These are phyloP conservation scores for Syncephalis fuscata DNA, from an alignment of 371 early-diverging fungal genomes.

Conservation along the genomic window DNA sequence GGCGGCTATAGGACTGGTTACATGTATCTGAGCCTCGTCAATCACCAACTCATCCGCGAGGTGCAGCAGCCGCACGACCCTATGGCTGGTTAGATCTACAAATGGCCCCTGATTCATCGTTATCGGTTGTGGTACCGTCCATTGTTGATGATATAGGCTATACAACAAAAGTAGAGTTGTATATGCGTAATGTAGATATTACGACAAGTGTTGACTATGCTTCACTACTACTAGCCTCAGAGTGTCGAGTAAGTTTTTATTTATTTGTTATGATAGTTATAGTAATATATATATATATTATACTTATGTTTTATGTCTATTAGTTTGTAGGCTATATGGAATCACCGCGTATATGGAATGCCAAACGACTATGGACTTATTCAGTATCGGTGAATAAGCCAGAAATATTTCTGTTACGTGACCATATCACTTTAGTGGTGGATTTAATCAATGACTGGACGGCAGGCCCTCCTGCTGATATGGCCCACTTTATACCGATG, in stretches of 20 bases:
- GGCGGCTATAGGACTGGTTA: conserved; percentile 42
- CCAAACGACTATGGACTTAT: conserved; percentile 43
- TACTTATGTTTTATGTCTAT: not conserved
- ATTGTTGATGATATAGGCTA: conserved; percentile 30
- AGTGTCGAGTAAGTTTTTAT: conserved; percentile 31
- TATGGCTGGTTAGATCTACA: conserved; percentile 70
- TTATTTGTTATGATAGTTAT: too few relatives aligned
- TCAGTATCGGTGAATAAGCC: conserved; percentile 20
- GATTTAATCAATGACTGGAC: conserved; percentile 65
- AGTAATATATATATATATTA: not conserved
- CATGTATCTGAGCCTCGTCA: conserved; percentile 25
- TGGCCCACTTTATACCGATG: conserved; percentile 52
- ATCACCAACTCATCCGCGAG: conserved; percentile 13
- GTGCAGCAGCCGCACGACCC: conserved; percentile 28
- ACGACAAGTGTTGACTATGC: conserved; percentile 60
- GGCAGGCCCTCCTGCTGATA: conserved; percentile 27
- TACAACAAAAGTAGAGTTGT: conserved; percentile 25
- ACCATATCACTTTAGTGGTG: conserved; percentile 64
- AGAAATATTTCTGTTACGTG: conserved; percentile 47
- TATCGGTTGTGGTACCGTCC: conserved; percentile 44
- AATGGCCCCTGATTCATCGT: conserved; percentile 27
- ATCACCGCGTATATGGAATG: conserved; percentile 67
- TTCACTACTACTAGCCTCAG: conserved; percentile 26
- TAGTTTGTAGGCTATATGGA: conserved; percentile 39
- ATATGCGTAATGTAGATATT: conserved; percentile 26